Base-by-base conservation (phyloP, 768 basidiomycete species). In the Postia placenta region DNA sequence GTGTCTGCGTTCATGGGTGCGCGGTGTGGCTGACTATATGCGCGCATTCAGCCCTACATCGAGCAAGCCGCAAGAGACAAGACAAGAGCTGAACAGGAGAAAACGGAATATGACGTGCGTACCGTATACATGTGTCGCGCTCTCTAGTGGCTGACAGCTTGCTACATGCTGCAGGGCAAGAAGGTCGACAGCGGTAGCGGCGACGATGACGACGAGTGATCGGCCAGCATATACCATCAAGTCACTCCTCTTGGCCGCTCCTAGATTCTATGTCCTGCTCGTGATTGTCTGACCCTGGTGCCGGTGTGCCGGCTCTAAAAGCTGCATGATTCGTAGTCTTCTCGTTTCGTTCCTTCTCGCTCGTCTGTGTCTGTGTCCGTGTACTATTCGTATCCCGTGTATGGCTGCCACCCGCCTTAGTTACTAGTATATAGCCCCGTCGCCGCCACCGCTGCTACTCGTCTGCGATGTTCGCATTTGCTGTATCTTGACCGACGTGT, bases 61-160 rank as follows among this genome's bases (percentile, higher is more conserved):
- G 87, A 92, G 47, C 80, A 86, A 67, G 94, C 95, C 41, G 80
- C 84, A 35, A 75, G 77, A 48, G 94, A 97, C 71, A 97, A 96
- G 76, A 64, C 73, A 51, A 80, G 94, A 45, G 91, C 90, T 25
- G 92, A 92, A 59, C 76, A 82, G 49, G 90, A 92, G 66, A 90
- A 89, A 66, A 67, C 68, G 42, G 67, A 65, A 3, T 59, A 73
- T 60, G 63, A 73, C 39, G 75, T 76, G 49, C 48, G 72, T 66
- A 44, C 3, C 37, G 23, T 47, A 23, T 22, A 2, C 25, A 3
- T 49, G 19, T 28, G 22, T n/a, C 14, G n/a, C n/a, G n/a, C n/a
- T n/a, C n/a, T n/a, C n/a, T n/a, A n/a, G n/a, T n/a, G n/a, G n/a
- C n/a, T n/a, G n/a, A n/a, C n/a, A n/a, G n/a, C n/a, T n/a, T n/a